Evolutionary conservation across 768 basidiomycete species (phyloP), one percentile per base, ranked within the genome.

Genomic region (Dentipellis sp.): DNA sequence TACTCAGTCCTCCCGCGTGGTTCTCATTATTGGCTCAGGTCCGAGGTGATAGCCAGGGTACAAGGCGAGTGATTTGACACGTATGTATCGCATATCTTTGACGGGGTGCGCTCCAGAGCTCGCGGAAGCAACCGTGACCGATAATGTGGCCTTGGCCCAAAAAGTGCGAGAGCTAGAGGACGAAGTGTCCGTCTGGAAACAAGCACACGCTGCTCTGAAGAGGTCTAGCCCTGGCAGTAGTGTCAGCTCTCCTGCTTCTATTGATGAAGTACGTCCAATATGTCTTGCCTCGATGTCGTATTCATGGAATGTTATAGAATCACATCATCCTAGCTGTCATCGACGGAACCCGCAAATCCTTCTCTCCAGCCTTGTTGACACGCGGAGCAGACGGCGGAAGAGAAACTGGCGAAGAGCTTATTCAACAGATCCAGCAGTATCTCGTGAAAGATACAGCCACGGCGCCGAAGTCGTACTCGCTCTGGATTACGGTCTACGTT

Each of bases 101-200:
- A 22, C 56, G 16, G 54, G 34, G 35, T 34, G 48, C 19, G 56
- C 8, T 40, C 29, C 56, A 88, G 87, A 76, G 65, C 77, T 88
- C 55, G 86, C 86, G 40, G 74, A 75, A 39, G 73, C 75, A 48
- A 88, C 86, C 12, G 66, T 86, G 62, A 78, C 82, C 63, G 78
- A 79, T 48, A 86, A 87, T 64, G 66, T 72, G 47, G 80, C 82
- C 60, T 74, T 90, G 17, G 84, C 87, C 69, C 75, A 72, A 50
- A 78, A 82, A 56, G 77, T 88, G 50, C 72, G 77, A 36, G 84
- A 86, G 61, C 75, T 89, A 45, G 85, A 88, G 66, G 71, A 81
- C 42, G 86, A 90, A 68, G 71, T 88, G 23, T 71, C 74, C 17
- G 78, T 84, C 22, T 86, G 84, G 83, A 86, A 85, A 68, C 79